Conservation (phyloP, 352 stramenopile species). For the Phytophthora rubi region DNA sequence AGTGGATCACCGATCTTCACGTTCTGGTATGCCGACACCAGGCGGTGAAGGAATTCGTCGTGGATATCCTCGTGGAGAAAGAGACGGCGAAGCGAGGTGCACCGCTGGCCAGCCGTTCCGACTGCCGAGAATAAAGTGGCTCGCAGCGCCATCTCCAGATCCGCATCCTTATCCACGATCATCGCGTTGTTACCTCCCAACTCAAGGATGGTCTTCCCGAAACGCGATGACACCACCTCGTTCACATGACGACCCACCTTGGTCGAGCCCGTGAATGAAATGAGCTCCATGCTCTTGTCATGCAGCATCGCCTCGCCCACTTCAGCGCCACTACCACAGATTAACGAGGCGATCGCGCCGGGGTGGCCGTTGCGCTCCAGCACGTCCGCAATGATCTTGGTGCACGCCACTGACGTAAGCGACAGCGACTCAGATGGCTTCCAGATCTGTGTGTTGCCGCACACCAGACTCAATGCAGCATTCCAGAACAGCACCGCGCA, state of each 20-base stretch:
- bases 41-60: constrained; percentile 86
- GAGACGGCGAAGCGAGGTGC: constrained; percentile 91
- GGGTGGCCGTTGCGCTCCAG: constrained; percentile 87
- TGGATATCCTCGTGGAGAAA: constrained; percentile 93
- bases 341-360: constrained; percentile 85
- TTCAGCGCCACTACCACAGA: constrained; percentile 79
- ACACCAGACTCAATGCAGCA: constrained; percentile 88
- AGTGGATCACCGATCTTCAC: constrained; percentile 91
- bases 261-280: constrained; percentile 93
- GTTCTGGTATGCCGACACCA: constrained; percentile 88
- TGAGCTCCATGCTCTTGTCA: constrained; percentile 88
- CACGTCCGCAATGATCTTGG: constrained; percentile 91
- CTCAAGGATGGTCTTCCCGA: constrained; percentile 93
- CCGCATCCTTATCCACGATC: constrained; percentile 92
- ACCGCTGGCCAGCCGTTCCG: constrained; percentile 92
- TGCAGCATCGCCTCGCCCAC: constrained; percentile 88
- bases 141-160: constrained; percentile 91
- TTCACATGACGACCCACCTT: constrained; percentile 89
- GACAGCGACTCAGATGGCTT: constrained; percentile 92
- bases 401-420: constrained; percentile 89
- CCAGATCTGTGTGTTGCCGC: constrained; percentile 93
- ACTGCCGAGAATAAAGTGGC: constrained; percentile 92
- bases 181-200: constrained; percentile 94
- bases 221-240: constrained; percentile 86
- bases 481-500: constrained; percentile 93